These are phyloP conservation scores for Tylopilus sp. DNA, from an alignment of 768 basidiomycete species.

Conservation along the genomic window DNA sequence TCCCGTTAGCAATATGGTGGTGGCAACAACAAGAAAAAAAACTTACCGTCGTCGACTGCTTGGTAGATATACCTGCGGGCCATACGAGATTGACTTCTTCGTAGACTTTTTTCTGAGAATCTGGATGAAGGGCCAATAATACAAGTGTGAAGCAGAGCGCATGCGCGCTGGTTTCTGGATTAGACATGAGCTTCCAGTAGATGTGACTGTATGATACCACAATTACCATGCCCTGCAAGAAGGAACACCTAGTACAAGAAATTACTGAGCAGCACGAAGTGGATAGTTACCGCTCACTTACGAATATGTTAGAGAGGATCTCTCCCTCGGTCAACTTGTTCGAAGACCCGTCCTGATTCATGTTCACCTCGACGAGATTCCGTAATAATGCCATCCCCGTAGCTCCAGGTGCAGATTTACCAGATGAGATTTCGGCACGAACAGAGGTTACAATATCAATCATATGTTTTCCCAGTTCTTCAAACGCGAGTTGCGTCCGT, in stretches of 20 bases:
- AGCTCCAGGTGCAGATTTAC: conserved; percentile 14
- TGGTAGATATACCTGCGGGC: conserved; percentile 34
- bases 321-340: conserved; percentile 42
- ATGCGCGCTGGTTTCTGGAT: conserved; percentile 50
- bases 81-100: conserved; percentile 39
- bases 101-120: conserved; percentile 43
- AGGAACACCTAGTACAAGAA: conserved; percentile 38
- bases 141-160: conserved; percentile 40
- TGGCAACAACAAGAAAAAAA: not conserved
- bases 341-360: conserved; percentile 31
- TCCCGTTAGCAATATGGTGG: not conserved
- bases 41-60: conserved; percentile 29
- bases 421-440: conserved; percentile 32
- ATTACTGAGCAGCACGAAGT: not conserved
- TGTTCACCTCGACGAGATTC: conserved; percentile 47
- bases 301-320: conserved; percentile 47
- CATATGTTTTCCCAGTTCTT: conserved; percentile 39
- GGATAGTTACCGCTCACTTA: conserved; percentile 20
- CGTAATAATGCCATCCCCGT: conserved; percentile 38
- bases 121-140: conserved; percentile 49
- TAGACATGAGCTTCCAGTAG: not conserved
- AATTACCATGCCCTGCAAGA: conserved; percentile 47
- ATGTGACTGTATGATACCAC: no score
- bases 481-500: conserved; percentile 31
- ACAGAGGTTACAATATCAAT: conserved; percentile 38